Percentiles rank a stretch among this genome's conserved stretches.
phyloP scores from a whole-genome alignment of 2,329 filamentous ascomycete species.

The Aspergillus viridinutans region DNA sequence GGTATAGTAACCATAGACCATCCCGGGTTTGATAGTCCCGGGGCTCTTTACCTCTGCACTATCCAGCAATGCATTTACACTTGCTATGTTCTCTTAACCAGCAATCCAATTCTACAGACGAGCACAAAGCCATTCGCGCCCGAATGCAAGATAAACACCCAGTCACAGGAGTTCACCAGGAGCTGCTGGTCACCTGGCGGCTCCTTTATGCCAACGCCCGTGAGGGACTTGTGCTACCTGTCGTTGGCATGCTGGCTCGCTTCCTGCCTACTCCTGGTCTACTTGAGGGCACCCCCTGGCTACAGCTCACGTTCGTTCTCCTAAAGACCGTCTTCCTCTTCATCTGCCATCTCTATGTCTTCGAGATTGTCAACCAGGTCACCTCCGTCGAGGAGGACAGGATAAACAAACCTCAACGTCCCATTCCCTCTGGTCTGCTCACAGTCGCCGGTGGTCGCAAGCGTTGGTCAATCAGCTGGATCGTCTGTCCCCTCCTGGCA shows the following conservation, averaged over 20 bases:
- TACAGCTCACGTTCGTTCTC: not conserved
- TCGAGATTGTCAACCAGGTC: conserved; percentile 5
- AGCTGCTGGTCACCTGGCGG: conserved; percentile 1
- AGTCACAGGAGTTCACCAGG: not conserved
- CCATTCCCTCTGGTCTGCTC: conserved; percentile 1
- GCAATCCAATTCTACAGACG: not conserved
- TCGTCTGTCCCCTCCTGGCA: not conserved
- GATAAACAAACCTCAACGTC: conserved; percentile 2
- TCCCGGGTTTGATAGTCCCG: no score
- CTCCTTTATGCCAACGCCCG: conserved; percentile 1
- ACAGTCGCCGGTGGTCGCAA: not conserved
- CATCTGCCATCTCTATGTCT: conserved; percentile 4
- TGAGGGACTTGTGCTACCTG: conserved; percentile 1
- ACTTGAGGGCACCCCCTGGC: not conserved
- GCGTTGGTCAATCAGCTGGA: conserved; percentile 3
- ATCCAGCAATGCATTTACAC: not conserved
- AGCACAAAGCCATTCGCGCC: not conserved
- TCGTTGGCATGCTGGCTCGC: conserved; percentile 2
- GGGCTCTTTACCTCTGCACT: not conserved
- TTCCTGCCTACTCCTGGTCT: conserved; percentile 2
- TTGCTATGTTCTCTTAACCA: not conserved
- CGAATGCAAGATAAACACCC: not conserved
- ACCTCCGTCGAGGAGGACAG: conserved; percentile 1
- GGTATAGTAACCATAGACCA: not conserved
- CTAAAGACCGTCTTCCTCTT: conserved; percentile 1